These are phyloP conservation scores for Lophium mytilinum DNA, from an alignment of 495 filamentous ascomycete species.

Conservation along the genomic window DNA sequence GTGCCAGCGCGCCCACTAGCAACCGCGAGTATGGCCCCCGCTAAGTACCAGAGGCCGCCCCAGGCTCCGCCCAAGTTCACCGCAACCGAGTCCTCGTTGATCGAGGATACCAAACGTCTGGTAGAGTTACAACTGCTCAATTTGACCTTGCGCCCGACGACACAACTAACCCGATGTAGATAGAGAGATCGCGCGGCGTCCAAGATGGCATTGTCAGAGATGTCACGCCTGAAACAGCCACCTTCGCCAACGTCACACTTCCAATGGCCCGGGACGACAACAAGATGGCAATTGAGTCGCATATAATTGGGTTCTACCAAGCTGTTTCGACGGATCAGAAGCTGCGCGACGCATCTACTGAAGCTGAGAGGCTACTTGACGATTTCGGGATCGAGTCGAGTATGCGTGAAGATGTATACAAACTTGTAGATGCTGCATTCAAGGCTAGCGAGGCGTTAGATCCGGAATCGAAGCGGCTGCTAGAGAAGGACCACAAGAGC, in stretches of 20 bases:
- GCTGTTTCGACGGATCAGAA: conserved; percentile 34
- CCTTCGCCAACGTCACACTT: conserved; percentile 37
- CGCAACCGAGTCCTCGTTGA: conserved; percentile 66
- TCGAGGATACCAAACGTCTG: conserved; percentile 67
- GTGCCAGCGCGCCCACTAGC: conserved; percentile 43
- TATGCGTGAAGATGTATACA: conserved; percentile 63
- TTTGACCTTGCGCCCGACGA: neutral
- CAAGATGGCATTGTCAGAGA: conserved; percentile 68
- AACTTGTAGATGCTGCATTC: conserved; percentile 52
- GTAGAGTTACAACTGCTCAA: conserved; percentile 8
- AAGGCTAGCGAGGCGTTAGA: conserved; percentile 54
- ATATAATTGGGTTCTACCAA: conserved; percentile 44
- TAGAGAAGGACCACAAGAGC: conserved; percentile 62
- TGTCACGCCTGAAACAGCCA: conserved; percentile 49
- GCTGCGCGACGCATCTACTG: conserved; percentile 53
- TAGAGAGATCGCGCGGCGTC: conserved; percentile 56
- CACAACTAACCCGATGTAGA: conserved; percentile 30
- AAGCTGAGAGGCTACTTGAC: conserved; percentile 59
- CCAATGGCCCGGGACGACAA: conserved; percentile 43
- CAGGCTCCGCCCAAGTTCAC: conserved; percentile 82
- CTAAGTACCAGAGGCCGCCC: conserved; percentile 61
- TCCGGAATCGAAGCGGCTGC: conserved; percentile 52
- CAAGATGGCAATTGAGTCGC: conserved; percentile 31
- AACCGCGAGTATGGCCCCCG: conserved; percentile 59
- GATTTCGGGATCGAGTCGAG: conserved; percentile 57